These are phyloP conservation scores for Rubia yunnanensis DNA, from an alignment of 257 asterid genomes.

Conservation along the genomic window DNA sequence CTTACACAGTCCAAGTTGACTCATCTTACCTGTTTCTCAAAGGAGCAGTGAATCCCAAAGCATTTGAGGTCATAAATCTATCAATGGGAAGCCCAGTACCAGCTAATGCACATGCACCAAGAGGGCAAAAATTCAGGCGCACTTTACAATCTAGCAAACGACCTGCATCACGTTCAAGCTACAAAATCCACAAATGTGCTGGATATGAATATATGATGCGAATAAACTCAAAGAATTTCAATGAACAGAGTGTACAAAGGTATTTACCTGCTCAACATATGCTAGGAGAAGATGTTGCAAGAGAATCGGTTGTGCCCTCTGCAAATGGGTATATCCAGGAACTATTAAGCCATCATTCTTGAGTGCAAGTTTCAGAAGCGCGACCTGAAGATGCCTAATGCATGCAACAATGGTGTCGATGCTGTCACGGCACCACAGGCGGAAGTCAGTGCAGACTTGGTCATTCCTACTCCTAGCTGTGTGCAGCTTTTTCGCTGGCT, in stretches of 20 bases:
- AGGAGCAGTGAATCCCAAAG: constrained; percentile 87
- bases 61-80: constrained; percentile 90
- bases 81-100: constrained; percentile 98
- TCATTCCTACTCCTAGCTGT: constrained; percentile 94
- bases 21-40: constrained; percentile 76
- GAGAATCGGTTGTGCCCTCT: constrained; percentile 96
- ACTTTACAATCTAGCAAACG: constrained; percentile 77
- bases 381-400: constrained; percentile 72
- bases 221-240: not conserved
- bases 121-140: constrained; percentile 79
- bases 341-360: constrained; percentile 73
- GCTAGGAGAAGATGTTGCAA: constrained; percentile 93
- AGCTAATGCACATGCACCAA: constrained; percentile 99
- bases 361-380: constrained; percentile 63
- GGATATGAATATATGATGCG: not conserved
- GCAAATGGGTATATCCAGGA: constrained; percentile 98
- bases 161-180: constrained; percentile 95
- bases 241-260: not conserved
- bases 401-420: constrained; percentile 47
- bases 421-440: constrained; percentile 93
- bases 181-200: constrained; percentile 16
- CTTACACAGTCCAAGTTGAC: not conserved
- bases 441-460: constrained; percentile 91
- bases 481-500: constrained; percentile 96
- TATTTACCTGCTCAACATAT: constrained; percentile 75